Conservation (phyloP, 179 eudicot genomes). For the Actinidia chinensis region DNA sequence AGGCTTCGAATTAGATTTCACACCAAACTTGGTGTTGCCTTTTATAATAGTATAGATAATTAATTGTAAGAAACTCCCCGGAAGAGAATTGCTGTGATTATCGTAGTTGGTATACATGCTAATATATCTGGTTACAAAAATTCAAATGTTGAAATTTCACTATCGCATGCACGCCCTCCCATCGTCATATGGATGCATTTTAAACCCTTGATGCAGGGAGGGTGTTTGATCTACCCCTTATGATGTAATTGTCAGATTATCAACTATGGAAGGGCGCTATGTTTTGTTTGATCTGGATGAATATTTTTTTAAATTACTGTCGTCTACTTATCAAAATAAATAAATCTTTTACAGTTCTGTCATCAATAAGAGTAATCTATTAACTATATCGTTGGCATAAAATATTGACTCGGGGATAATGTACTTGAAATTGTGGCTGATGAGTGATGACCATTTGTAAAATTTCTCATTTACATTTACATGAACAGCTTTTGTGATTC, state of each 20-base stretch:
- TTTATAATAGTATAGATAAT: too few relatives aligned
- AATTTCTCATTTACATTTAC: neutral
- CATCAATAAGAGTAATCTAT: too few relatives aligned
- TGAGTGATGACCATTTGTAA: neutral
- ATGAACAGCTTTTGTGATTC: neutral
- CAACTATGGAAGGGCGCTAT: neutral
- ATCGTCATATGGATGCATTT: too few relatives aligned
- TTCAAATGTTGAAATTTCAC: neutral
- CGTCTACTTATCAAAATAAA: too few relatives aligned
- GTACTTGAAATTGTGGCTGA: neutral
- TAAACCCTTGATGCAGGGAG: neutral
- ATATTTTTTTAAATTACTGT: too few relatives aligned
- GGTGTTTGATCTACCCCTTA: neutral
- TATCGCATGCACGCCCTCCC: neutral
- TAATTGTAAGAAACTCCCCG: neutral
- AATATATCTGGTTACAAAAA: neutral
- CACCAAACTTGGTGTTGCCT: too few relatives aligned
- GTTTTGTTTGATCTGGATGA: neutral
- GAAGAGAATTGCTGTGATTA: neutral
- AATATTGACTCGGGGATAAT: neutral
- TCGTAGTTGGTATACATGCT: neutral
- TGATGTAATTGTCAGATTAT: neutral
- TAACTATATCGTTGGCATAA: neutral
- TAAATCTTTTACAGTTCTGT: too few relatives aligned
- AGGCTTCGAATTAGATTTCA: too few relatives aligned